Conservation (phyloP, 306 rosid genomes). For the Cicer pinnatifidum region DNA sequence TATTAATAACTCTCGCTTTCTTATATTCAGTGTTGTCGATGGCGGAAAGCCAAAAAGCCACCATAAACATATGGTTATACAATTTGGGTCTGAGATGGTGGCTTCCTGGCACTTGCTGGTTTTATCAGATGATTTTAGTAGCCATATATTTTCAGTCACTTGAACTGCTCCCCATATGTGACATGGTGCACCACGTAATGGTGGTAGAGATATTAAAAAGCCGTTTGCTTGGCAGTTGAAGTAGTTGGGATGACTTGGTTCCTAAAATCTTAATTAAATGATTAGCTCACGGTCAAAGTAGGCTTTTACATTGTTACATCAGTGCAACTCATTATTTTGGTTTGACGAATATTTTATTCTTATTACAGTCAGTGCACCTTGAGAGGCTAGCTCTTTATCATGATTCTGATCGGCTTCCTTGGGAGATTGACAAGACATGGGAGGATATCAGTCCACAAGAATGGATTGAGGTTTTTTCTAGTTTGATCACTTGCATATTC, state of each 20-base stretch:
- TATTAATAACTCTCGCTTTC: neutral
- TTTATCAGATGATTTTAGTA: neutral
- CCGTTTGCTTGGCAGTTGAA: slow-evolving; percentile 25
- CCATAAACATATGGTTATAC: neutral
- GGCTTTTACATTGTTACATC: slow-evolving; percentile 21
- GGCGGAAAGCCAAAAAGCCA: too few relatives aligned
- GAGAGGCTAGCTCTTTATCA: slow-evolving; percentile 97
- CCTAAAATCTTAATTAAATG: neutral
- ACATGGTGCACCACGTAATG: neutral
- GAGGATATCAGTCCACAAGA: slow-evolving; percentile 82
- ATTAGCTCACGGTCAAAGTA: slow-evolving; percentile 12
- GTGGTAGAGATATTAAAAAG: slow-evolving; percentile 21
- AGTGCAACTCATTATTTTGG: slow-evolving; percentile 34
- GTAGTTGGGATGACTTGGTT: slow-evolving; percentile 32
- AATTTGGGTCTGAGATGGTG: slow-evolving; percentile 13
- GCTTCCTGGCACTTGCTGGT: neutral
- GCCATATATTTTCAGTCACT: neutral
- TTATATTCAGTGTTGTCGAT: too few relatives aligned
- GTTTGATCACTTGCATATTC: slow-evolving; percentile 18
- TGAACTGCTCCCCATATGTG: neutral
- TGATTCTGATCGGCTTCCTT: slow-evolving; percentile 76
- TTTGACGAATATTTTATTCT: slow-evolving; percentile 39
- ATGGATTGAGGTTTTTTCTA: slow-evolving; percentile 86
- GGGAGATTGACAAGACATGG: slow-evolving; percentile 90
- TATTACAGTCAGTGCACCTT: slow-evolving; percentile 80